These are phyloP conservation scores for Lathyrus aphaca DNA, from an alignment of 306 rosid species.

Conservation along the genomic window DNA sequence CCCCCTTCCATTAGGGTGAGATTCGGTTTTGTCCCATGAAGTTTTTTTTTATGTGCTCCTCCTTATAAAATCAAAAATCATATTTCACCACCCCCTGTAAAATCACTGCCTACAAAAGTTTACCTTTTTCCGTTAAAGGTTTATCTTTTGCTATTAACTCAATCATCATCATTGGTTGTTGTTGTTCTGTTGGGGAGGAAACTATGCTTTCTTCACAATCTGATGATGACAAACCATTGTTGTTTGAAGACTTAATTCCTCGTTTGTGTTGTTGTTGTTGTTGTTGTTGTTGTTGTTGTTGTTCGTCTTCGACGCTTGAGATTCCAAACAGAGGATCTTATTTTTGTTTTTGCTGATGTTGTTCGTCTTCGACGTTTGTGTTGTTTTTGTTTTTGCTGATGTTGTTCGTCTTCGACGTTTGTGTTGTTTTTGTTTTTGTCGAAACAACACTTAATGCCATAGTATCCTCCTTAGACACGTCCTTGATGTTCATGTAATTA, in stretches of 20 bases:
- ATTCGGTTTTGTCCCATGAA: too few relatives aligned
- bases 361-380: conserved; percentile 88
- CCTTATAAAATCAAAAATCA: too few relatives aligned
- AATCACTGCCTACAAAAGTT: conserved; percentile 94
- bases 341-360: conserved; percentile 38
- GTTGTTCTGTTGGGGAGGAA: conserved; percentile 53
- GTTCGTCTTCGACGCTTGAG: conserved; percentile 95
- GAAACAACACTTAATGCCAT: too few relatives aligned
- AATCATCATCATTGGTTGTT: conserved; percentile 48
- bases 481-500: too few relatives aligned
- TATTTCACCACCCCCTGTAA: too few relatives aligned
- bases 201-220: conserved; percentile 99
- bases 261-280: too few relatives aligned
- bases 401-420: conserved; percentile 78
- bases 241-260: conserved; percentile 62
- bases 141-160: conserved; percentile 57
- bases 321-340: conserved; percentile 75
- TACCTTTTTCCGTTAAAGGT: conserved; percentile 92
- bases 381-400: conserved; percentile 41
- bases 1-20: too few relatives aligned
- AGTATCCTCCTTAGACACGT: too few relatives aligned
- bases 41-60: too few relatives aligned
- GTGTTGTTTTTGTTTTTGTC: conserved; percentile 52
- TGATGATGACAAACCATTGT: conserved; percentile 79
- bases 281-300: conserved; percentile 4